Conservation (phyloP, 805 yeast genomes). For the Metschnikowia similis region DNA sequence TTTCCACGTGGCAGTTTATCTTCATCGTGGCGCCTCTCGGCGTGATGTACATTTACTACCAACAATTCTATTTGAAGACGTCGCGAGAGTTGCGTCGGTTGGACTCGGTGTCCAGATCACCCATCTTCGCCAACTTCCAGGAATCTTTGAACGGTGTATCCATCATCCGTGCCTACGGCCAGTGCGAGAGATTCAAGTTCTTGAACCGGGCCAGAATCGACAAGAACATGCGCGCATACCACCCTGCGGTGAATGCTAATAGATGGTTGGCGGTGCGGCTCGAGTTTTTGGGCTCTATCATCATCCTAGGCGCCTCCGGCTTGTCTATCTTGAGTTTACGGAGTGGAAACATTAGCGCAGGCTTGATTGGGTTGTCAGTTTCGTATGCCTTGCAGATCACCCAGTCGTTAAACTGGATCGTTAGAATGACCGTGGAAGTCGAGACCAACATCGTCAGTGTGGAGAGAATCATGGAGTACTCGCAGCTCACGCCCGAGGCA, state of each 20-base stretch:
- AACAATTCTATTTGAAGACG: constrained; percentile 69
- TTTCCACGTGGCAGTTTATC: constrained; percentile 83
- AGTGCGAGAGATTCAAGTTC: constrained; percentile 56
- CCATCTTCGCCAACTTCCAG: constrained; percentile 80
- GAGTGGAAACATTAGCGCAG: constrained; percentile 73
- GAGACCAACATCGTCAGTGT: constrained; percentile 97
- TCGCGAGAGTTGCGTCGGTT: constrained; percentile 81
- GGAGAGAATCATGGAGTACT: constrained; percentile 88
- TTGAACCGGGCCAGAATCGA: constrained; percentile 73
- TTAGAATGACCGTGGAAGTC: constrained; percentile 97
- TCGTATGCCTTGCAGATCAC: constrained; percentile 92
- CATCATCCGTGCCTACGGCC: constrained; percentile 71
- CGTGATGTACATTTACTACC: constrained; percentile 63
- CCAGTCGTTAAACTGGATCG: constrained; percentile 94
- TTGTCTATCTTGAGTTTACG: constrained; percentile 68
- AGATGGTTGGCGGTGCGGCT: constrained; percentile 97
- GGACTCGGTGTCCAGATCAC: constrained; percentile 75
- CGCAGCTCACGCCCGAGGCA: constrained; percentile 80
- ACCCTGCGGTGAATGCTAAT: constrained; percentile 88
- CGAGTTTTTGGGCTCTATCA: constrained; percentile 85
- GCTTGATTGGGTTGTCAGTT: constrained; percentile 89
- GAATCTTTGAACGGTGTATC: constrained; percentile 74
- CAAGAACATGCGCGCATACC: constrained; percentile 84
- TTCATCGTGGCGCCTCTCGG: constrained; percentile 68
- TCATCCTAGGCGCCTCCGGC: constrained; percentile 82